Evolutionary conservation across 352 stramenopile species (phyloP).

Genomic region (Blastocystis sp.): DNA sequence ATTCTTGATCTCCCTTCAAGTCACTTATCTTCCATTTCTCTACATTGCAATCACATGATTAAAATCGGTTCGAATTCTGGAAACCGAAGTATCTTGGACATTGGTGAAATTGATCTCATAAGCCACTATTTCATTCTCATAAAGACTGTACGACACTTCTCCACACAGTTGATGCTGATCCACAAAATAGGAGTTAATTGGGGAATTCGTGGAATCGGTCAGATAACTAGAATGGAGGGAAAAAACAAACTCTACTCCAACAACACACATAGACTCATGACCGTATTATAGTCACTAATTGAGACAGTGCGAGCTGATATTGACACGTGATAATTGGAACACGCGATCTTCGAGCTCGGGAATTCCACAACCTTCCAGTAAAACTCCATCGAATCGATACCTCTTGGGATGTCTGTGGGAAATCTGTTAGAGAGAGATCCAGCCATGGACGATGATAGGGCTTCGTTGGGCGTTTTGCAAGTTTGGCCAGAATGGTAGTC

Average conservation of each 20-base stretch:
- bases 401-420: not conserved
- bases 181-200: not conserved
- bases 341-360: not conserved
- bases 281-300: not conserved
- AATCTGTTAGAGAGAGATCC: not conserved
- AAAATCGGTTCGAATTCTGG: not conserved
- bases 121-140: not conserved
- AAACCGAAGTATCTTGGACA: not conserved
- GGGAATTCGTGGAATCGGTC: slow-evolving; percentile 26
- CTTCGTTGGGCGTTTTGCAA: not conserved
- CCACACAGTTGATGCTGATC: not conserved
- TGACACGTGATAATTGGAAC: not conserved
- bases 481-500: not conserved
- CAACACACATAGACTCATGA: not conserved
- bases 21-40: not conserved
- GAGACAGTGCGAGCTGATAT: not conserved
- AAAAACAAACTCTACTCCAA: not conserved
- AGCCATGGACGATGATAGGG: slow-evolving; percentile 1
- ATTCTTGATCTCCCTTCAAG: not conserved
- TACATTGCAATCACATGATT: not conserved
- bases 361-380: not conserved
- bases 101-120: not conserved
- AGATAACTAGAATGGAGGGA: not conserved
- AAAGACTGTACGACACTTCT: slow-evolving; percentile 1
- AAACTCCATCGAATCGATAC: not conserved